phyloP scores from a whole-genome alignment of 495 filamentous ascomycete genomes.

The Chaetomium cochliodes region DNA sequence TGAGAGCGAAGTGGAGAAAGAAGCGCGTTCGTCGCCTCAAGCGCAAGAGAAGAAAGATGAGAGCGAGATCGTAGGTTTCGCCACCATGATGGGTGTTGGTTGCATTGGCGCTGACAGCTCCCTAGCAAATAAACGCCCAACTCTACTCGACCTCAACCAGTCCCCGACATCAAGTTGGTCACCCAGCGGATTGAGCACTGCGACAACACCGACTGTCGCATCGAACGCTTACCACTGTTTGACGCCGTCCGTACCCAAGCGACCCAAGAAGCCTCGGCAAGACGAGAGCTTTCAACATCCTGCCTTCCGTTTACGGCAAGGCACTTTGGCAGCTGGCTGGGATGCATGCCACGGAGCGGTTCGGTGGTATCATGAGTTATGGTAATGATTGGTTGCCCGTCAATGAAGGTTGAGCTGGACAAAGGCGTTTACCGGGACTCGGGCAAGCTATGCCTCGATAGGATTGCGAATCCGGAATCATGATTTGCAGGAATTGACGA shows the following conservation, averaged over 20 bases:
- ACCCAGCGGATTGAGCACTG: conserved; percentile 24
- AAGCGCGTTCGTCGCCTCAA: conserved; percentile 97
- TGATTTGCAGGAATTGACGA: conserved; percentile 30
- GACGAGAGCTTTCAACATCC: conserved; percentile 18
- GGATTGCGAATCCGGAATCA: conserved; percentile 28
- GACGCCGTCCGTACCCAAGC: conserved; percentile 25
- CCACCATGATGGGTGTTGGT: conserved; percentile 16
- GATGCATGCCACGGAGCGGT: conserved; percentile 21
- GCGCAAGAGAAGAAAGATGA: conserved; percentile 99
- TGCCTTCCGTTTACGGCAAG: conserved; percentile 18
- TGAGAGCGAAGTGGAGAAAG: conserved; percentile 99
- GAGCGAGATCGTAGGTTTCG: conserved; percentile 76
- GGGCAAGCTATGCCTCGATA: conserved; percentile 29
- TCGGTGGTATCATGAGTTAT: conserved; percentile 31
- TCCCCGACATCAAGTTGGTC: conserved; percentile 25
- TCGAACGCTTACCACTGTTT: conserved; percentile 26
- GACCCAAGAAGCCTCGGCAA: conserved; percentile 23
- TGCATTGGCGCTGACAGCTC: conserved; percentile 33
- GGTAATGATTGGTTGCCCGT: conserved; percentile 33
- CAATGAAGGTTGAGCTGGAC: conserved; percentile 34
- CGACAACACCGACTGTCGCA: conserved; percentile 15
- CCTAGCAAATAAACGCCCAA: conserved; percentile 68
- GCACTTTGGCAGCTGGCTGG: conserved; percentile 21
- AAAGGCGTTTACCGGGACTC: conserved; percentile 28
- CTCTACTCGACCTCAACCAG: conserved; percentile 39